phyloP scores from a whole-genome alignment of 305 asterid species.

The Rubia occidens region DNA sequence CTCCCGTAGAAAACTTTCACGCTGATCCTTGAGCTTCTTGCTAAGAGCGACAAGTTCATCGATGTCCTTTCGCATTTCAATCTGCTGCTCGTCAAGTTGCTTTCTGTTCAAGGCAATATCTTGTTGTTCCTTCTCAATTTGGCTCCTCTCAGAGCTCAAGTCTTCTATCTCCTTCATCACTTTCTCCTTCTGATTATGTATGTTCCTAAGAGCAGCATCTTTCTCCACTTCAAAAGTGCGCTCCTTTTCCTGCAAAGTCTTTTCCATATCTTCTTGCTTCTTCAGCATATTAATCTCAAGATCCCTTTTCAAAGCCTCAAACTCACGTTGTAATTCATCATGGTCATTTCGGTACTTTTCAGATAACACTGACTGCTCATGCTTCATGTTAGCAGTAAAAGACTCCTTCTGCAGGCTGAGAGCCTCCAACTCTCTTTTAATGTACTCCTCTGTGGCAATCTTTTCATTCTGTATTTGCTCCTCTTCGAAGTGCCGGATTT shows the following conservation, averaged over 20 bases:
- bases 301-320: constrained; percentile 45
- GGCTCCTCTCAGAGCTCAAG: constrained; percentile 34
- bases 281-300: constrained; percentile 63
- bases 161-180: constrained; percentile 39
- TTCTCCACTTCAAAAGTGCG: constrained; percentile 42
- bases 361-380: constrained; percentile 41
- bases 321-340: constrained; percentile 40
- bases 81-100: constrained; percentile 59
- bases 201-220: constrained; percentile 34
- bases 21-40: constrained; percentile 53
- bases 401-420: constrained; percentile 61
- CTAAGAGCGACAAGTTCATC: constrained; percentile 57
- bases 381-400: constrained; percentile 57
- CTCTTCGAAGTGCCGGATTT: constrained; percentile 34
- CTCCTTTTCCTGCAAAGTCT: constrained; percentile 42
- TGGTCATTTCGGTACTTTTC: constrained; percentile 46
- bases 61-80: constrained; percentile 71
- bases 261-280: constrained; percentile 53
- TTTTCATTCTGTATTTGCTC: constrained; percentile 46
- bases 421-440: constrained; percentile 58
- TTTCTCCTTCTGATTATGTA: constrained; percentile 41
- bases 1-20: constrained; percentile 49
- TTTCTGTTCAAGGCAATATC: constrained; percentile 38
- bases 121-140: constrained; percentile 54
- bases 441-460: constrained; percentile 40